phyloP scores from a whole-genome alignment of 2,329 filamentous ascomycete genomes.

The Knufia petricola region DNA sequence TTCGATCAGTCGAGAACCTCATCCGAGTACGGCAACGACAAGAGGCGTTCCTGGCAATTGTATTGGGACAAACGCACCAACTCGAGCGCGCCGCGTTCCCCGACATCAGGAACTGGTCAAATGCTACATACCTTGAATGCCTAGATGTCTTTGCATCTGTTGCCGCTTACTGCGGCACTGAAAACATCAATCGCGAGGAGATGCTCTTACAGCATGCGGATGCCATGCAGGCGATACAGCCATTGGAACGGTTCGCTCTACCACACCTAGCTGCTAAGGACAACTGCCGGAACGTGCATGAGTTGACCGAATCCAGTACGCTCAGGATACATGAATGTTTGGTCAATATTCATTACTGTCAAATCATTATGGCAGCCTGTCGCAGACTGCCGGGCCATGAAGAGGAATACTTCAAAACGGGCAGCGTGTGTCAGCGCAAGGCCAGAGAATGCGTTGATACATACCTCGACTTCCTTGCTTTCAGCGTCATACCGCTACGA shows the following conservation, averaged over 20 bases:
- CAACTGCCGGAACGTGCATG: conserved; percentile 6
- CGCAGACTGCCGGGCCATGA: conserved; percentile 3
- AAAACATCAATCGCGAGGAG: conserved; percentile 7
- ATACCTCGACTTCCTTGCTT: conserved; percentile 6
- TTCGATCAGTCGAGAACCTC: neutral
- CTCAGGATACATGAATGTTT: conserved; percentile 6
- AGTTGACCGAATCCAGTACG: conserved; percentile 3
- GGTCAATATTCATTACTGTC: conserved; percentile 7
- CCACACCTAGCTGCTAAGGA: conserved; percentile 5
- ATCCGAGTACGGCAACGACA: conserved; percentile 5
- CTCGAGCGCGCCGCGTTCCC: conserved; percentile 1
- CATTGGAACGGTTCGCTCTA: neutral
- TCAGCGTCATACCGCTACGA: conserved; percentile 5
- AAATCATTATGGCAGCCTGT: conserved; percentile 8
- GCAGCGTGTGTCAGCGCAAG: conserved; percentile 2
- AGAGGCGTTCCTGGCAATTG: conserved; percentile 4
- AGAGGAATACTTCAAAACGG: conserved; percentile 7
- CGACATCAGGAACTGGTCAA: neutral
- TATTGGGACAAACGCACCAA: conserved; percentile 1
- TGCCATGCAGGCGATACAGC: conserved; percentile 3
- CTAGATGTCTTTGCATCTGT: conserved; percentile 2
- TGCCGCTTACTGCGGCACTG: neutral
- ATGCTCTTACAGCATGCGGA: conserved; percentile 1
- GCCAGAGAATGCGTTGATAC: conserved; percentile 5
- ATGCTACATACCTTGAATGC: conserved; percentile 4